Conservation (phyloP, 2,329 filamentous ascomycete species). For the Penicillium sp. region DNA sequence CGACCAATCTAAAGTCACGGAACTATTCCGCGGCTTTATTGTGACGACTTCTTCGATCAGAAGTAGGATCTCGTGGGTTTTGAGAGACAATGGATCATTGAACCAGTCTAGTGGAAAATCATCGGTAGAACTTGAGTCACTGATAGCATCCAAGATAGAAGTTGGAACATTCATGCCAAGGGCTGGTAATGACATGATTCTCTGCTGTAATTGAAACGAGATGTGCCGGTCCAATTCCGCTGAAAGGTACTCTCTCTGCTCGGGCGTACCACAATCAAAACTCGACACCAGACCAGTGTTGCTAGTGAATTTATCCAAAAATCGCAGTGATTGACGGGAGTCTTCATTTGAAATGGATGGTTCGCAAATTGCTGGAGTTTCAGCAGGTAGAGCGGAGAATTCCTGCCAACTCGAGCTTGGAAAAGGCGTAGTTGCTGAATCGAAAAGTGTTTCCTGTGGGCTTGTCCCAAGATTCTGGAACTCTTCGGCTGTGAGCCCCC, state of each 20-base stretch:
- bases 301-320: slow-evolving; percentile 41
- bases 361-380: slow-evolving; percentile 3
- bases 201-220: not conserved
- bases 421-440: not conserved
- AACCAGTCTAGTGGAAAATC: slow-evolving; percentile 22
- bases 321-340: slow-evolving; percentile 25
- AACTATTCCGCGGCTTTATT: slow-evolving; percentile 38
- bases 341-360: not conserved
- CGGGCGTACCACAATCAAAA: slow-evolving; percentile 40
- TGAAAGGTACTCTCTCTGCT: slow-evolving; percentile 30
- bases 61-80: slow-evolving; percentile 40
- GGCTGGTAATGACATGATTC: not conserved
- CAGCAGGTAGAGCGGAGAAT: slow-evolving; percentile 5
- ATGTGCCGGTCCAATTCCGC: slow-evolving; percentile 6
- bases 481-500: not conserved
- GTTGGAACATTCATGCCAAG: not conserved
- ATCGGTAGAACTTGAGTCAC: slow-evolving; percentile 3
- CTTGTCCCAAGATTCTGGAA: slow-evolving; percentile 1
- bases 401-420: slow-evolving; percentile 13
- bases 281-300: slow-evolving; percentile 38
- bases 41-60: slow-evolving; percentile 38
- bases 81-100: slow-evolving; percentile 37
- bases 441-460: slow-evolving; percentile 1
- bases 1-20: slow-evolving; percentile 39
- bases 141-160: slow-evolving; percentile 5